Evolutionary conservation across 192 early-diverging fungal species (phyloP), one percentile per base, ranked within the genome.

Genomic region (Rhizoclosmatium sp.): DNA sequence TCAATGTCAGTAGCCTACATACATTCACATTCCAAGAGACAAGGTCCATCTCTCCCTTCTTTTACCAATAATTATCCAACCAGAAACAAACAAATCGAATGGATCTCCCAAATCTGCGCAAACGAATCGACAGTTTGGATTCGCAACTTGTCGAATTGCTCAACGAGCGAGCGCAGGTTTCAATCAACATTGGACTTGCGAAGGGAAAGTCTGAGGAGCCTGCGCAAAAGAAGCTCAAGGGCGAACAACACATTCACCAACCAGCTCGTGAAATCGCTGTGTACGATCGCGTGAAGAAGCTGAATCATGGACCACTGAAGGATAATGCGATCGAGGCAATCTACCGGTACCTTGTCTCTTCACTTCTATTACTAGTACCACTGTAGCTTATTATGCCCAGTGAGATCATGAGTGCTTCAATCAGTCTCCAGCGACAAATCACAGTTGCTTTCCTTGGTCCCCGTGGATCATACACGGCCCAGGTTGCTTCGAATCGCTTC

Each of bases 401-500:
- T 45, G 90, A 95, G 85, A 93, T 96, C 76, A 95, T 96, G 94
- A 95, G 94, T 4, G 94, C 94, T 3, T 94, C 93, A 14, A 94
- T 97, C 75, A 90, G 93, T 19, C 86, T 94, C 31, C 94, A 96
- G 80, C 88, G 91, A 46, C 88, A 94, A 41, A 89, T 93, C 23
- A 89, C 93, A 4, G 91, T 99, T 14, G 94, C 93, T 19, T 99
- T 94, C 75, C 90, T 99, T 16, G 97, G 97, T 2, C 96, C 97
- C 0, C 83, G 89, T 3, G 97, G 96, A 47, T 93, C 95, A 5
- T 96, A 94, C 84, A 92, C 96, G 9, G 93, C 98, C 82, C 93
- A 99, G 77, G 95, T 92, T 60, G 91, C 94, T n/a, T 80, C 85
- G 51, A 87, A 91, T 59, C 84, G 90, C 65, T 96, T 97, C 80